Conservation (phyloP, 1,284 basidiomycete genomes). For the Ceratobasidium sp. region DNA sequence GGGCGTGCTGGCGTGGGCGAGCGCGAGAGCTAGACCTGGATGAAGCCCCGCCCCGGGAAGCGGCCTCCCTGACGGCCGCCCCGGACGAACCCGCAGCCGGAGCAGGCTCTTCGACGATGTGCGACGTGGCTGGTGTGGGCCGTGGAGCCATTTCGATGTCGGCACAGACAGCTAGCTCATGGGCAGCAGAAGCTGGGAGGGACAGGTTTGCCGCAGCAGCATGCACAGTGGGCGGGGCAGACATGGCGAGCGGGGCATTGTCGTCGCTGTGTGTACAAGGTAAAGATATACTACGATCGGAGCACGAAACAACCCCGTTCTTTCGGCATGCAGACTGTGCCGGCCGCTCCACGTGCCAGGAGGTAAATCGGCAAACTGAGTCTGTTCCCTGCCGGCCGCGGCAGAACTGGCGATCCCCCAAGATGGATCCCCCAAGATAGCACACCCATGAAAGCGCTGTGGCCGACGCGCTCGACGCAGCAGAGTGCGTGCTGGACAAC, state of each 20-base stretch:
- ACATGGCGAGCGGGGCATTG: neutral
- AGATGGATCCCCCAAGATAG: no score
- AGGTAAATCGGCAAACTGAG: no score
- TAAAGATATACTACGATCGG: no score
- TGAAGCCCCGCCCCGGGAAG: neutral
- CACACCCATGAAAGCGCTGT: no score
- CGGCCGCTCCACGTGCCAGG: no score
- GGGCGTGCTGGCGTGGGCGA: constrained; percentile 23
- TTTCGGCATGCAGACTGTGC: neutral
- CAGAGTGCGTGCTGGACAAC: no score
- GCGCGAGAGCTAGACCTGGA: neutral
- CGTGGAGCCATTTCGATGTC: constrained; percentile 5
- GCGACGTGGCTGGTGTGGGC: neutral
- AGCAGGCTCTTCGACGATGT: neutral
- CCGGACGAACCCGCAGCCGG: neutral
- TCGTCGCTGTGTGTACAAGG: neutral
- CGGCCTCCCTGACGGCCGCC: neutral
- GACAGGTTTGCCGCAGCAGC: neutral
- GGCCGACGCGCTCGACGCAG: no score
- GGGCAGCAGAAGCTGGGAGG: neutral
- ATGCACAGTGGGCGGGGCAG: neutral
- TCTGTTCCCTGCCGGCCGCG: no score
- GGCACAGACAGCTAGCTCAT: neutral
- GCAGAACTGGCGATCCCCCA: no score
- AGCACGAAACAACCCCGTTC: no score